A percentile compares a stretch with the other conserved stretches of the same genome.
phyloP scores from a whole-genome alignment of 768 basidiomycete genomes.

The Calvatia gigantea region DNA sequence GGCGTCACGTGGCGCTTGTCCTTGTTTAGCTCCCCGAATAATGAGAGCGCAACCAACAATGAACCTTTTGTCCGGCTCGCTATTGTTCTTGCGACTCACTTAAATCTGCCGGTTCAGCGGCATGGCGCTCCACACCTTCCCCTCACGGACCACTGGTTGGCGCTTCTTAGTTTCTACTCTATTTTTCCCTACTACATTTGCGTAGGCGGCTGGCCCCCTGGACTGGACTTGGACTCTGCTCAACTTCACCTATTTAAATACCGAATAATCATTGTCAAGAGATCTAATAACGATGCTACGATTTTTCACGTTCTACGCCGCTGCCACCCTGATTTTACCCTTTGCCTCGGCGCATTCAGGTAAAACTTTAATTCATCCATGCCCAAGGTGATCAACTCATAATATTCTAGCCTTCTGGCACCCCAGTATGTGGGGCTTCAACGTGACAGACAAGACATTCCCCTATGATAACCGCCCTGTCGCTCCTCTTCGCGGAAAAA shows the following conservation, averaged over 20 bases:
- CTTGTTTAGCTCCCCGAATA: background rate
- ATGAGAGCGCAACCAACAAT: background rate
- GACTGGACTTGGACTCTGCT: background rate
- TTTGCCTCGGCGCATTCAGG: conserved; percentile 8
- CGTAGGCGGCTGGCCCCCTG: background rate
- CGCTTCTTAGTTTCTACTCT: background rate
- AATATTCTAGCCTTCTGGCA: conserved; percentile 42
- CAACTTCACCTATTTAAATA: background rate
- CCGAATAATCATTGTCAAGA: background rate
- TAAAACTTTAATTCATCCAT: background rate
- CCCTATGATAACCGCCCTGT: conserved; percentile 66
- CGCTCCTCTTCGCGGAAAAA: conserved; percentile 36
- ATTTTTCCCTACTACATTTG: background rate
- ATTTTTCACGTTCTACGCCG: background rate
- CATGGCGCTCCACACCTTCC: background rate
- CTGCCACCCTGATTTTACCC: background rate
- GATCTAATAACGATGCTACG: background rate
- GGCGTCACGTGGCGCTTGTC: background rate
- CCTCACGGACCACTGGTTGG: background rate
- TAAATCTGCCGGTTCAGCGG: background rate
- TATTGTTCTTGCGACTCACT: background rate
- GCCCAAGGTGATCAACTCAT: background rate
- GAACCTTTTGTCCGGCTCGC: background rate
- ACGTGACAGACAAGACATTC: conserved; percentile 53
- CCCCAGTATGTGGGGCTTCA: conserved; percentile 65